Conservation (phyloP, 1,284 basidiomycete genomes). For the Sphagnurus paluster region DNA sequence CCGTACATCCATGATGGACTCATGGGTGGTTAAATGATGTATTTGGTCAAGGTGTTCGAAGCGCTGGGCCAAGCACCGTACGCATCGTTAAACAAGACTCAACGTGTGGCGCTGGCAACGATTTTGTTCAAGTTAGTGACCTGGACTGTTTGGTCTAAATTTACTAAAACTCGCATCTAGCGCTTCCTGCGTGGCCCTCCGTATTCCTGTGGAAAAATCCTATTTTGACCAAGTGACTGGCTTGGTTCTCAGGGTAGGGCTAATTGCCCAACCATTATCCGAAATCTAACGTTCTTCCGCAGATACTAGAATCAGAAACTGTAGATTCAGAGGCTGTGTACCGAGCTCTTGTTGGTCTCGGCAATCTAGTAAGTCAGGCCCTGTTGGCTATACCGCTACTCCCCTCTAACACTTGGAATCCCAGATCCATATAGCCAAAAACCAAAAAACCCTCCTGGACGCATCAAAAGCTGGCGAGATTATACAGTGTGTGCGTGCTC, state of each 20-base stretch:
- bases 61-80: constrained; percentile 51
- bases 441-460: constrained; percentile 34
- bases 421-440: constrained; percentile 51
- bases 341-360: constrained; percentile 82
- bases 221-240: constrained; percentile 39
- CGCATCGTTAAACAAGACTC: constrained; percentile 62
- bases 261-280: neutral
- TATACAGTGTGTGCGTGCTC: constrained; percentile 36
- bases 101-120: constrained; percentile 74
- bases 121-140: constrained; percentile 76
- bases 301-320: constrained; percentile 69
- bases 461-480: constrained; percentile 41
- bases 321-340: constrained; percentile 85
- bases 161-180: constrained; percentile 36
- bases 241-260: constrained; percentile 49
- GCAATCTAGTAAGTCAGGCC: constrained; percentile 71
- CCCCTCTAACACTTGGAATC: constrained; percentile 4
- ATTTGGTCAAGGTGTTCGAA: constrained; percentile 50
- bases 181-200: constrained; percentile 59
- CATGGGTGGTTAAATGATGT: constrained; percentile 4
- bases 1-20: constrained; percentile 31
- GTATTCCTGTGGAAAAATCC: constrained; percentile 36
- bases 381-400: neutral
- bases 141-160: constrained; percentile 1
- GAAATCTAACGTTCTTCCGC: constrained; percentile 6